Conservation (phyloP, 768 basidiomycete species). For the Rubroboletus satanas region DNA sequence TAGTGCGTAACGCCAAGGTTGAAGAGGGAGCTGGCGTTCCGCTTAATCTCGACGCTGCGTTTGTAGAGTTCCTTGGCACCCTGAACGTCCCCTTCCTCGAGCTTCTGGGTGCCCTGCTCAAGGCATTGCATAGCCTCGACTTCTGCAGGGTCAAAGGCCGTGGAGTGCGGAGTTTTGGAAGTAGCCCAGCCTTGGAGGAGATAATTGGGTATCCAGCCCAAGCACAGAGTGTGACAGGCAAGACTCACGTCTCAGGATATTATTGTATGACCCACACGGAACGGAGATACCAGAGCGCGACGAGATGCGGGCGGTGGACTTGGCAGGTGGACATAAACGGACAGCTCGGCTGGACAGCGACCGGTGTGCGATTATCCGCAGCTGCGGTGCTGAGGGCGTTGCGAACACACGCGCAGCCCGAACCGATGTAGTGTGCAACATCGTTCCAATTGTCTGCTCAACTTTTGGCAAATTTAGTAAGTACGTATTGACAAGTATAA, state of each 20-base stretch:
- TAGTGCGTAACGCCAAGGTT: constrained; percentile 89
- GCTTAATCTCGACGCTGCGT: constrained; percentile 76
- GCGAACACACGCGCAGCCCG: constrained; percentile 20
- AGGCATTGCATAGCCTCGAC: constrained; percentile 72
- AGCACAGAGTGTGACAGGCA: constrained; percentile 9
- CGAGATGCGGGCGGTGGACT: constrained; percentile 7
- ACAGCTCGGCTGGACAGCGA: constrained; percentile 23
- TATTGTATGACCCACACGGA: constrained; percentile 4
- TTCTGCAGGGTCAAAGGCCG: constrained; percentile 78
- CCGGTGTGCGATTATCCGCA: constrained; percentile 19
- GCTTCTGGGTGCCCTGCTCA: constrained; percentile 77
- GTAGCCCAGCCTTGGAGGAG: constrained; percentile 62
- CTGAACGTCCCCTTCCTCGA: constrained; percentile 84
- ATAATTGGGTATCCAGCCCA: not conserved
- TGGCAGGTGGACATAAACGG: constrained; percentile 20
- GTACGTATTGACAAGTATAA: not conserved
- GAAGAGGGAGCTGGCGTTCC: constrained; percentile 77
- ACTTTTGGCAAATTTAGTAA: constrained; percentile 16
- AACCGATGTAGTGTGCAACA: constrained; percentile 20
- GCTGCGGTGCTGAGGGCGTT: constrained; percentile 22
- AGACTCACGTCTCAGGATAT: constrained; percentile 28
- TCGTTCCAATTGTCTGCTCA: constrained; percentile 29
- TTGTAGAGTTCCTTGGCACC: constrained; percentile 73
- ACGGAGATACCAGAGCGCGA: constrained; percentile 5
- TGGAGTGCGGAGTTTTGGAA: constrained; percentile 77